These are phyloP conservation scores for Aspergillus hiratsukae DNA, from an alignment of 2,329 filamentous ascomycete species.

Conservation along the genomic window DNA sequence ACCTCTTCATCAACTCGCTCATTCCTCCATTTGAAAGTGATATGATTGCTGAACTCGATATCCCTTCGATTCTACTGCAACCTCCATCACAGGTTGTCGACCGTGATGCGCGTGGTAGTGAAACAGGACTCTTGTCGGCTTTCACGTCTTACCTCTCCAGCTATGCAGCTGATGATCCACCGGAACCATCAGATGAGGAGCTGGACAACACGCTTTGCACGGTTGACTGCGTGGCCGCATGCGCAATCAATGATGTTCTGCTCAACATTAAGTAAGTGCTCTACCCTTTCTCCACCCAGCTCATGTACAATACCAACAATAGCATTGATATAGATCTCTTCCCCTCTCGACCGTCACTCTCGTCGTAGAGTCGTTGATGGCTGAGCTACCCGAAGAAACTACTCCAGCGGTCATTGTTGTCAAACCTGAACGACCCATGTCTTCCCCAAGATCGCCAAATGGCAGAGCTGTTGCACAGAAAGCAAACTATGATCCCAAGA, in stretches of 20 bases:
- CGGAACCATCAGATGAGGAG: slow-evolving; percentile 95
- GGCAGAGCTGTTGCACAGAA: slow-evolving; percentile 53
- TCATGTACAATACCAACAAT: neutral
- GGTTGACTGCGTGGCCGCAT: slow-evolving; percentile 89
- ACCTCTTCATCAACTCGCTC: slow-evolving; percentile 92
- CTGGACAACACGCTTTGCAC: slow-evolving; percentile 92
- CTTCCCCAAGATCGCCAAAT: slow-evolving; percentile 55
- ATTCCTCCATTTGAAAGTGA: slow-evolving; percentile 72
- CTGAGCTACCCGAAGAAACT: slow-evolving; percentile 81
- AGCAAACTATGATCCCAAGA: slow-evolving; percentile 73
- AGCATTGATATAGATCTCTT: slow-evolving; percentile 49
- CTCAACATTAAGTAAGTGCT: slow-evolving; percentile 69
- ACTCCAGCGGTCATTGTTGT: slow-evolving; percentile 79
- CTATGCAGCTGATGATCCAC: slow-evolving; percentile 95
- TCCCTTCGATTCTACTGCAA: slow-evolving; percentile 82
- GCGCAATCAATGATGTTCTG: slow-evolving; percentile 76
- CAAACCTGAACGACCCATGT: slow-evolving; percentile 73
- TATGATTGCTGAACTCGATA: slow-evolving; percentile 61
- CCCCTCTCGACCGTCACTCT: slow-evolving; percentile 55
- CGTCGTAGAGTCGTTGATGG: slow-evolving; percentile 69
- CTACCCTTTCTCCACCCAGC: slow-evolving; percentile 11
- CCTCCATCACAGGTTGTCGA: slow-evolving; percentile 91
- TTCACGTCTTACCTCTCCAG: slow-evolving; percentile 98
- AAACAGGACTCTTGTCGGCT: slow-evolving; percentile 85
- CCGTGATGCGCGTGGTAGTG: slow-evolving; percentile 69